Conservation (phyloP, 2,329 filamentous ascomycete species). For the Leptoxyphium fumago region DNA sequence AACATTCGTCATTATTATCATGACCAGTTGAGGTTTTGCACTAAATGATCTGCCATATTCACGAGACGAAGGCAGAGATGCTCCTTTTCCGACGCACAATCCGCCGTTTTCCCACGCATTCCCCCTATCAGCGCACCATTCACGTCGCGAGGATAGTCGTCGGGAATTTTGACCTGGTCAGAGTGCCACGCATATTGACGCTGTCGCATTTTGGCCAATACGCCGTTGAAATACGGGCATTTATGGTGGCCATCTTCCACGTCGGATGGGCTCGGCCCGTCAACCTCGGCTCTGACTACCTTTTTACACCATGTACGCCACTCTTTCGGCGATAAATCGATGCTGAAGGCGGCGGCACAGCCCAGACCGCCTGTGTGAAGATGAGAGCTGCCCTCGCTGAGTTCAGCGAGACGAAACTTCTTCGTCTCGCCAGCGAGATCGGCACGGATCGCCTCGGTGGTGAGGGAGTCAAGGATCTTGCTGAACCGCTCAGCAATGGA, state of each 20-base stretch:
- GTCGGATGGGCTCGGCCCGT: constrained; percentile 15
- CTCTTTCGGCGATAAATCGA: constrained; percentile 29
- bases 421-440: constrained; percentile 22
- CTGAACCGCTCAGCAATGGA: constrained; percentile 28
- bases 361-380: constrained; percentile 28
- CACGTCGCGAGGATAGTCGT: constrained; percentile 10
- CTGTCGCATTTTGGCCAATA: constrained; percentile 25
- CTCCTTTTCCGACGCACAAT: constrained; percentile 9
- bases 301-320: constrained; percentile 31
- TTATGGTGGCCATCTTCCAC: constrained; percentile 10
- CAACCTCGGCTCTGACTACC: constrained; percentile 30
- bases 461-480: constrained; percentile 26
- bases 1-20: background rate
- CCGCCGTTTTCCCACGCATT: background rate
- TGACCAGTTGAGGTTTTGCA: constrained; percentile 5
- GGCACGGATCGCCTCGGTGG: constrained; percentile 23
- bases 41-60: constrained; percentile 10
- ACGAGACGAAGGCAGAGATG: constrained; percentile 19
- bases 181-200: constrained; percentile 30
- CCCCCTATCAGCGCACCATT: constrained; percentile 6
- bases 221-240: constrained; percentile 19
- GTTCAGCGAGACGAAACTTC: constrained; percentile 29
- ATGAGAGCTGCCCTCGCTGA: constrained; percentile 22
- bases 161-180: constrained; percentile 3
- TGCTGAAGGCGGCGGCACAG: constrained; percentile 30